Evolutionary conservation across 169 alveolate genomes (phyloP).

Genomic region (Theileria equi): DNA sequence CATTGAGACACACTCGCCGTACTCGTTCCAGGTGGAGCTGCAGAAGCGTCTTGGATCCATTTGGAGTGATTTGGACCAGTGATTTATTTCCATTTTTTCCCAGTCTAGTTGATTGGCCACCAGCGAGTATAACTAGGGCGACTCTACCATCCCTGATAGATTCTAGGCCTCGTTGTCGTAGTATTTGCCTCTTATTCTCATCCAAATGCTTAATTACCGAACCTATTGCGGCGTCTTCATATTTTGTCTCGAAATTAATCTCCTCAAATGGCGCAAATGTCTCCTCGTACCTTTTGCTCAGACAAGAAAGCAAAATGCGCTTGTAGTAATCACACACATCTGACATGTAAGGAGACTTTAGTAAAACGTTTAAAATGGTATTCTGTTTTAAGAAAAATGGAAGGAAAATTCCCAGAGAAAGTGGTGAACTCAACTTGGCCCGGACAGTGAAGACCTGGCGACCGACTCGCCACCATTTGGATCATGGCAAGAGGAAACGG

Average conservation of each 20-base stretch:
- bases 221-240: neutral
- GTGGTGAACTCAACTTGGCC: too few species aligned
- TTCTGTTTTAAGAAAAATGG: too few species aligned
- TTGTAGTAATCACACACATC: too few species aligned
- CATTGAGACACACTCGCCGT: conserved; percentile 21
- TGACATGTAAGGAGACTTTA: too few species aligned
- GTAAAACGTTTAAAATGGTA: too few species aligned
- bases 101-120: conserved; percentile 70
- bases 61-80: conserved; percentile 61
- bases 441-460: too few species aligned
- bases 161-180: conserved; percentile 11
- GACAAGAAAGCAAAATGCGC: conserved; percentile 16
- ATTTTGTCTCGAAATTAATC: neutral
- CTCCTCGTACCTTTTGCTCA: neutral
- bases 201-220: conserved; percentile 7
- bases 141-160: conserved; percentile 42
- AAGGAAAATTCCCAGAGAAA: too few species aligned
- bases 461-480: too few species aligned
- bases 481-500: neutral
- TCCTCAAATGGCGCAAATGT: conserved; percentile 10
- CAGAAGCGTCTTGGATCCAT: conserved; percentile 62
- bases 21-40: conserved; percentile 68
- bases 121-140: conserved; percentile 70
- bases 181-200: neutral
- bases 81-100: conserved; percentile 60